Evolutionary conservation across 176 grass and related monocot genomes (phyloP).

Genomic region (Oryza longistaminata): DNA sequence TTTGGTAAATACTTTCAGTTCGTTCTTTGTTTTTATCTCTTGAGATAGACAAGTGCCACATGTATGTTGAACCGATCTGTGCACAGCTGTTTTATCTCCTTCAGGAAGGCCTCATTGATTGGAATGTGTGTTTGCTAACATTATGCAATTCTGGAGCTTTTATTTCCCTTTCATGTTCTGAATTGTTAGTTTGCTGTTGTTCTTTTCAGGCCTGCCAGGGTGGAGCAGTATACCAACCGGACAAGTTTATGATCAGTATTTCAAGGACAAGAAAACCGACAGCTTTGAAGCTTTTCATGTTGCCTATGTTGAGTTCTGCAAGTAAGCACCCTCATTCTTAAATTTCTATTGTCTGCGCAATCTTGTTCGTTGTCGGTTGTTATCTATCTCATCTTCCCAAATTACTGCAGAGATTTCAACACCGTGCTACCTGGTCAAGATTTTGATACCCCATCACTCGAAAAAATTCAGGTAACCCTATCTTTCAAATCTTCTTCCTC

Average conservation of each 20-base stretch:
- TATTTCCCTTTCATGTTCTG: neutral
- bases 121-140: neutral
- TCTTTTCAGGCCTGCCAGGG: conserved; percentile 51
- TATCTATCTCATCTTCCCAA: neutral
- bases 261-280: neutral
- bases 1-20: conserved; percentile 42
- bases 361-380: neutral
- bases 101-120: neutral
- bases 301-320: conserved; percentile 68
- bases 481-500: neutral
- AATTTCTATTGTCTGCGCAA: neutral
- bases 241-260: conserved; percentile 54
- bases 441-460: conserved; percentile 28
- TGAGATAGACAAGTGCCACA: neutral
- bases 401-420: conserved; percentile 60
- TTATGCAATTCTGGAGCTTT: neutral
- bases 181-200: neutral
- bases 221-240: conserved; percentile 15
- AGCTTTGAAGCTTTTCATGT: conserved; percentile 31
- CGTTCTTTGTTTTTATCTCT: neutral
- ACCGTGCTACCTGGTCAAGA: conserved; percentile 68
- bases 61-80: neutral
- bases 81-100: neutral
- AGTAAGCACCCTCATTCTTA: conserved; percentile 35
- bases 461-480: conserved; percentile 33